phyloP scores from a whole-genome alignment of 176 grass and related monocot genomes.

The Carex cristatella region DNA sequence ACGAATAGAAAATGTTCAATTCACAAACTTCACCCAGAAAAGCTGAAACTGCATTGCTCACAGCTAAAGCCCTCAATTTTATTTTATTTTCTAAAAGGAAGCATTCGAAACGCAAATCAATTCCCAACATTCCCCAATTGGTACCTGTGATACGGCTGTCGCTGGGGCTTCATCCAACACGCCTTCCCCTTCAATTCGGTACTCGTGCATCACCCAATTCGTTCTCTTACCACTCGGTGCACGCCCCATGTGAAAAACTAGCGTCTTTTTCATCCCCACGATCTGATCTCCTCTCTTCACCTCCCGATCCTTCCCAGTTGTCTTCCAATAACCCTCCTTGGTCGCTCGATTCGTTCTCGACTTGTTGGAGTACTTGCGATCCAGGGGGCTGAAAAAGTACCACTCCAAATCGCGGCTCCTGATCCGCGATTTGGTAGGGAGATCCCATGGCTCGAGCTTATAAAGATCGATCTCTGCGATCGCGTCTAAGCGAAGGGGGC shows the following conservation, averaged over 20 bases:
- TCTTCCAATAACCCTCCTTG: conserved; percentile 83
- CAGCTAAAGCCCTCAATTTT: neutral
- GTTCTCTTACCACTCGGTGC: conserved; percentile 74
- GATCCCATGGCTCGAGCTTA: conserved; percentile 89
- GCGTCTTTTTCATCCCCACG: conserved; percentile 94
- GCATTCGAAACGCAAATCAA: too few relatives aligned
- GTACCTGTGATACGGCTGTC: neutral
- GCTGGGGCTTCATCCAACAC: conserved; percentile 5
- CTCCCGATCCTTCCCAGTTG: conserved; percentile 89
- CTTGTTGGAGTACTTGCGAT: conserved; percentile 66
- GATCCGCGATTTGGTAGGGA: conserved; percentile 66
- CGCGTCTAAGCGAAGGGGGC: conserved; percentile 56
- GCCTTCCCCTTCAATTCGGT: conserved; percentile 34
- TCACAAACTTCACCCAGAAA: neutral
- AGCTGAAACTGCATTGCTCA: neutral
- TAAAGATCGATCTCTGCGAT: conserved; percentile 94
- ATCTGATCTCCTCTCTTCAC: conserved; percentile 39
- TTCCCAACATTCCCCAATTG: neutral
- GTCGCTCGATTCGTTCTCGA: conserved; percentile 87
- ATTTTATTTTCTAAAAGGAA: too few relatives aligned
- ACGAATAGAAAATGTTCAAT: neutral
- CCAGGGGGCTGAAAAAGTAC: conserved; percentile 88
- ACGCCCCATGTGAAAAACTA: conserved; percentile 79
- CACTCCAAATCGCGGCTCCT: conserved; percentile 89
- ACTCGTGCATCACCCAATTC: conserved; percentile 99